Evolutionary conservation across 2,329 filamentous ascomycete genomes (phyloP).

Genomic region (Dryadomyces quercus-mongolicae): DNA sequence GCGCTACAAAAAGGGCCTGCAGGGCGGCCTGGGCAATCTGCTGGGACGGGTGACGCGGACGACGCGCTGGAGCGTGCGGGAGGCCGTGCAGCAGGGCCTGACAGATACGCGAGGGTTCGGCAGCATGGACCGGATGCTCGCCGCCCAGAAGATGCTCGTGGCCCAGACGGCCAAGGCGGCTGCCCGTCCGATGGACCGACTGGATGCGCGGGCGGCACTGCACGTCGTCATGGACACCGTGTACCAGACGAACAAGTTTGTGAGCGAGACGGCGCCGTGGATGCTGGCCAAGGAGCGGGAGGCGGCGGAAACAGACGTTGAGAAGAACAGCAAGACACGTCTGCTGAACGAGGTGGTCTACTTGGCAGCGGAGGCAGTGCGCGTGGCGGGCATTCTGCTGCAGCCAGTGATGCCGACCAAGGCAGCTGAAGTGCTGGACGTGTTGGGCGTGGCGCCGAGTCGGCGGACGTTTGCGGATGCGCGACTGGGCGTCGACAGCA

Average conservation of each 20-base stretch:
- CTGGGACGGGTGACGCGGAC: constrained; percentile 56
- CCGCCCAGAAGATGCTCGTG: not conserved
- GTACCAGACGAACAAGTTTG: constrained; percentile 54
- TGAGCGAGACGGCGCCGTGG: constrained; percentile 62
- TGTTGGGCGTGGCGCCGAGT: constrained; percentile 55
- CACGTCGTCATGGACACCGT: constrained; percentile 51
- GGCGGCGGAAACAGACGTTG: constrained; percentile 45
- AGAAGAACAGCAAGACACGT: constrained; percentile 13
- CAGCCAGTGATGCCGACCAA: constrained; percentile 87
- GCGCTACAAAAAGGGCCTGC: constrained; percentile 69
- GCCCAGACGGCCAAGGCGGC: constrained; percentile 19
- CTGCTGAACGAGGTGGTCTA: constrained; percentile 53
- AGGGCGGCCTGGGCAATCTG: constrained; percentile 70
- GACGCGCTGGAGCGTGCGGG: constrained; percentile 55
- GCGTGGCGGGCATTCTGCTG: constrained; percentile 70
- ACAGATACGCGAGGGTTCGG: not conserved
- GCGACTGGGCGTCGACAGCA: constrained; percentile 47
- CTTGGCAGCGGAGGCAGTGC: constrained; percentile 60
- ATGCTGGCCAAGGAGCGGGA: constrained; percentile 40
- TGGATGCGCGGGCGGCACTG: constrained; percentile 55
- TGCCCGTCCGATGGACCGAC: constrained; percentile 44
- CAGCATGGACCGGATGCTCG: too few relatives aligned
- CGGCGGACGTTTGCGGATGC: constrained; percentile 54
- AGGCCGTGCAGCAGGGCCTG: constrained; percentile 33
- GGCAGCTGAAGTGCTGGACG: constrained; percentile 58